A percentile compares a stretch with the other conserved stretches of the same genome.
Conservation (phyloP, 179 eudicot genomes). For the Amaranthus tricolor region DNA sequence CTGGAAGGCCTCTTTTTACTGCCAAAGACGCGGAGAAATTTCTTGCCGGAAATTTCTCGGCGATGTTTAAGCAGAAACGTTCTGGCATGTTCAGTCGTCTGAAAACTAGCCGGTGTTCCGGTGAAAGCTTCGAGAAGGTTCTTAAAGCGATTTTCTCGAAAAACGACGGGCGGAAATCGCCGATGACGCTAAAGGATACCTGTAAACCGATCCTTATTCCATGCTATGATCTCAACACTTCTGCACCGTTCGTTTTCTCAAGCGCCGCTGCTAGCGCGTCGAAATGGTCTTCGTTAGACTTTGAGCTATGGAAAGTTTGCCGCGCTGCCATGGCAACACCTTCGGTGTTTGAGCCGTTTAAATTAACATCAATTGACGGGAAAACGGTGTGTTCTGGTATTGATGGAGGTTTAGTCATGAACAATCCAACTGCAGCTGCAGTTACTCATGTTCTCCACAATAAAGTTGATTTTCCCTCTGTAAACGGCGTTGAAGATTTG, state of each 20-base stretch:
- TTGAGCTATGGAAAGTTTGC: conserved; percentile 87
- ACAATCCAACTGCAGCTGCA: conserved; percentile 82
- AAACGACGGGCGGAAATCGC: conserved; percentile 26
- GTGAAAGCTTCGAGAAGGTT: conserved; percentile 45
- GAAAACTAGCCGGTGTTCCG: conserved; percentile 38
- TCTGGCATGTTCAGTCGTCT: conserved; percentile 39
- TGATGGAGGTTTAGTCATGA: conserved; percentile 92
- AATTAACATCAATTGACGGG: conserved; percentile 54
- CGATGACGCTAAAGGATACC: conserved; percentile 72
- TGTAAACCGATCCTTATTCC: conserved; percentile 90
- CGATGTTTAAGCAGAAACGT: conserved; percentile 44
- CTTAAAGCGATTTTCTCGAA: conserved; percentile 38
- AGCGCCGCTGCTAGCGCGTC: conserved; percentile 91
- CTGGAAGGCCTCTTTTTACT: conserved; percentile 64
- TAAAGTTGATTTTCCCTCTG: conserved; percentile 76
- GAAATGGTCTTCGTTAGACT: conserved; percentile 56
- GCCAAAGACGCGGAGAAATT: conserved; percentile 53
- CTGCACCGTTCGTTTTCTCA: conserved; percentile 95
- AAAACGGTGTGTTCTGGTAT: conserved; percentile 61
- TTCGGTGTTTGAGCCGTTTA: conserved; percentile 53
- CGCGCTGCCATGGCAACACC: conserved; percentile 77
- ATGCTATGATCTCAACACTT: conserved; percentile 61
- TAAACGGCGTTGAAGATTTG: conserved; percentile 76
- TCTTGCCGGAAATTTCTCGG: conserved; percentile 30
- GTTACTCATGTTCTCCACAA: conserved; percentile 86